Evolutionary conservation across 805 yeast genomes (phyloP).

Genomic region (Saccharomycopsis amapae): DNA sequence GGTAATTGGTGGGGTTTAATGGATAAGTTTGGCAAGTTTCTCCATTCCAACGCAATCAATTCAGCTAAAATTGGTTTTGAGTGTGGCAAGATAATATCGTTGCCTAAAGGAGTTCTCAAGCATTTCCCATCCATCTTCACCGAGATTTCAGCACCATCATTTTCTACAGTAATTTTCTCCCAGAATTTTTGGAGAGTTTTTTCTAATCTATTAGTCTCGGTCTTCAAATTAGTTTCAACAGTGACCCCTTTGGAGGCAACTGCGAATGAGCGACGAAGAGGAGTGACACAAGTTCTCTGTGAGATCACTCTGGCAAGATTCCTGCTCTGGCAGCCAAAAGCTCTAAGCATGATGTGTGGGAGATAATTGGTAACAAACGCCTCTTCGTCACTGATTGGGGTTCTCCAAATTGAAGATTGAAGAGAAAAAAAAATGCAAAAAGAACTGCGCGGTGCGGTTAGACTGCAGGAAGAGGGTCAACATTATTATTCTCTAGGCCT

Average conservation of each 20-base stretch:
- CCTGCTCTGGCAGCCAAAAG: too few species aligned
- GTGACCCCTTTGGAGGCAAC: conserved; percentile 24
- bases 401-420: too few species aligned
- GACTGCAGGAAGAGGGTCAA: too few species aligned
- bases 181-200: conserved; percentile 71
- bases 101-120: conserved; percentile 78
- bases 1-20: conserved; percentile 79
- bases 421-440: too few species aligned
- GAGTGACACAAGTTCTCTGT: too few species aligned
- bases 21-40: conserved; percentile 52
- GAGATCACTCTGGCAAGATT: too few species aligned
- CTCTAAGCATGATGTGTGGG: too few species aligned
- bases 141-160: conserved; percentile 33
- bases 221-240: conserved; percentile 42
- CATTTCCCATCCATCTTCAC: conserved; percentile 70
- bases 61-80: conserved; percentile 58
- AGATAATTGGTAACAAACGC: too few species aligned
- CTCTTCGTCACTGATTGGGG: too few species aligned
- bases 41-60: conserved; percentile 84
- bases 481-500: too few species aligned
- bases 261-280: background rate
- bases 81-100: conserved; percentile 56
- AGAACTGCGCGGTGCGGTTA: too few species aligned
- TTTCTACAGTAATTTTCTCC: conserved; percentile 53
- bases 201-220: conserved; percentile 64